Evolutionary conservation across 2,329 filamentous ascomycete genomes (phyloP).

Genomic region (Biscogniauxia sp.): DNA sequence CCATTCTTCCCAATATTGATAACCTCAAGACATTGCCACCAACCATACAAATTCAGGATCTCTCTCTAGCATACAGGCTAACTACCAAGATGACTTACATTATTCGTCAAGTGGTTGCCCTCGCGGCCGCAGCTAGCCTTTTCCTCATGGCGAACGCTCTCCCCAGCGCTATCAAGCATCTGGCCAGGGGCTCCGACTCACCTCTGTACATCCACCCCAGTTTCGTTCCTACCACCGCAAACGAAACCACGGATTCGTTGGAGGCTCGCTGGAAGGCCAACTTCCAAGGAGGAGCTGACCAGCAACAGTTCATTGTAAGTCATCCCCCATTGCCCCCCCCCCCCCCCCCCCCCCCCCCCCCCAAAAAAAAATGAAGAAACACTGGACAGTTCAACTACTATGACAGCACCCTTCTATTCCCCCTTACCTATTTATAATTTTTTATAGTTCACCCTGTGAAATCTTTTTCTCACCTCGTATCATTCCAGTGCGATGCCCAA

Average conservation of each 20-base stretch:
- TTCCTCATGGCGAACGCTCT: neutral
- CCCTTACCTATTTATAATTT: neutral
- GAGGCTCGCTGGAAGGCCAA: neutral
- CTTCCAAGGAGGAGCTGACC: neutral
- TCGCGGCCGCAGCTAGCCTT: neutral
- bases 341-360: too few relatives aligned
- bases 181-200: neutral
- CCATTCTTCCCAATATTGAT: neutral
- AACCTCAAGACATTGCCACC: neutral
- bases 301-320: neutral
- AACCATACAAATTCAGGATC: neutral
- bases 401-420: neutral
- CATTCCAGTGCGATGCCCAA: neutral
- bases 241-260: neutral
- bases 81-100: neutral
- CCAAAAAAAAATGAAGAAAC: too few relatives aligned
- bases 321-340: too few relatives aligned
- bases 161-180: neutral
- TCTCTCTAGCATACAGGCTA: neutral
- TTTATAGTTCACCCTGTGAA: neutral
- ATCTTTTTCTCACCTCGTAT: neutral
- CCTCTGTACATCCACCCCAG: neutral
- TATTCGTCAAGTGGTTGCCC: neutral
- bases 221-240: neutral
- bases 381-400: neutral